These are phyloP conservation scores for Populus hybrid DNA, from an alignment of 441 rosid species.

Conservation along the genomic window DNA sequence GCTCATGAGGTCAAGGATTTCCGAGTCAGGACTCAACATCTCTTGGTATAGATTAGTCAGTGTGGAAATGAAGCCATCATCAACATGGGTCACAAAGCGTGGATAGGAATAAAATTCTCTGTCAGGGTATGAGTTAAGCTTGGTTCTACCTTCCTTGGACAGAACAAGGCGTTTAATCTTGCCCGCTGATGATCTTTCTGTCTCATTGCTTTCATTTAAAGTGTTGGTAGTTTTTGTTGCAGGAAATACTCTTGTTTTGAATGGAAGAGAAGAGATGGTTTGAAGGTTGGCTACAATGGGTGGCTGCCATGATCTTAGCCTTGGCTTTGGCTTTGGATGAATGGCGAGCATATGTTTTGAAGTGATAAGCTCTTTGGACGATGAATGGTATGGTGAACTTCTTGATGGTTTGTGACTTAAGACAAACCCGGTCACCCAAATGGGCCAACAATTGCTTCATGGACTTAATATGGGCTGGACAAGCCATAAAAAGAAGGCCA, in stretches of 20 bases:
- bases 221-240: constrained; percentile 26
- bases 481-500: no score
- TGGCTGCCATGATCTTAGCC: constrained; percentile 23
- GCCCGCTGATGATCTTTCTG: constrained; percentile 49
- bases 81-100: constrained; percentile 84
- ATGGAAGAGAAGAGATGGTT: constrained; percentile 12
- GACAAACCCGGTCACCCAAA: no score
- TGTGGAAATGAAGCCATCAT: constrained; percentile 63
- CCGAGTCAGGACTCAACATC: constrained; percentile 53
- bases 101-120: constrained; percentile 72
- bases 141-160: constrained; percentile 59
- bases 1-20: constrained; percentile 83
- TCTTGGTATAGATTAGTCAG: constrained; percentile 64
- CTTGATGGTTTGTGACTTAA: no score
- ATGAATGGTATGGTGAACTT: no score
- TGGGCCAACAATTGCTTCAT: no score
- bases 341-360: constrained; percentile 26
- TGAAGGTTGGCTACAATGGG: constrained; percentile 1
- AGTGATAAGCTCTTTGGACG: not conserved
- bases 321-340: constrained; percentile 17
- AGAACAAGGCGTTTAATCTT: constrained; percentile 67
- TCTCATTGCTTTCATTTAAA: constrained; percentile 31
- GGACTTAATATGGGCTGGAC: no score
- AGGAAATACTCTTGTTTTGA: constrained; percentile 13
- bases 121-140: constrained; percentile 56